A percentile compares a stretch with the other conserved stretches of the same genome.
These are phyloP conservation scores for Xylaria bambusicola DNA, from an alignment of 495 filamentous ascomycete species.

Conservation along the genomic window DNA sequence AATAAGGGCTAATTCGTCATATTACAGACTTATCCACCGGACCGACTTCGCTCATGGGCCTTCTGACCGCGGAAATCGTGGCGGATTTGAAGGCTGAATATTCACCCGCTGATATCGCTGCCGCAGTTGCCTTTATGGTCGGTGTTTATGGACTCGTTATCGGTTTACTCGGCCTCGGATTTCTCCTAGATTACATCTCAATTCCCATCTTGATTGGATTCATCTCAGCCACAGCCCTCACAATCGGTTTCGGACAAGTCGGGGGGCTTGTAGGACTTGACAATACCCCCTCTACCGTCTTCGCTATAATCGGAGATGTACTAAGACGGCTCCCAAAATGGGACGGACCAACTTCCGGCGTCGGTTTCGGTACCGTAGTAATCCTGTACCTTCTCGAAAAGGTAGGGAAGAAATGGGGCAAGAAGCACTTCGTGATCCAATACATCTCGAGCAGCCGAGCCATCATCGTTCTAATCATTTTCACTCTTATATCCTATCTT, in stretches of 20 bases:
- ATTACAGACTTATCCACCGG: conserved; percentile 49
- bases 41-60: conserved; percentile 54
- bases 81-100: conserved; percentile 41
- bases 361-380: conserved; percentile 49
- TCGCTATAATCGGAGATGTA: conserved; percentile 45
- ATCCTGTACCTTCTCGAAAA: conserved; percentile 47
- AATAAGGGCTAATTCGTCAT: conserved; percentile 1
- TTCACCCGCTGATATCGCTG: conserved; percentile 45
- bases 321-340: conserved; percentile 42
- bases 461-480: conserved; percentile 48
- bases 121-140: conserved; percentile 53
- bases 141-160: conserved; percentile 52
- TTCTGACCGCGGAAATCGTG: conserved; percentile 53
- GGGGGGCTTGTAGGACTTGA: conserved; percentile 46
- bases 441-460: conserved; percentile 48
- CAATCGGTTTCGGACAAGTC: conserved; percentile 51
- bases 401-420: conserved; percentile 49
- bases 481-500: conserved; percentile 49
- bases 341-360: conserved; percentile 45
- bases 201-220: conserved; percentile 53
- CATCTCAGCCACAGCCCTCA: conserved; percentile 53
- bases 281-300: conserved; percentile 42
- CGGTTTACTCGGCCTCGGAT: conserved; percentile 54
- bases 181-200: conserved; percentile 55
- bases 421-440: conserved; percentile 44